Percentiles rank a stretch among this genome's conserved stretches.
Conservation (phyloP, 441 rosid genomes). For the Populus trichocarpa region DNA sequence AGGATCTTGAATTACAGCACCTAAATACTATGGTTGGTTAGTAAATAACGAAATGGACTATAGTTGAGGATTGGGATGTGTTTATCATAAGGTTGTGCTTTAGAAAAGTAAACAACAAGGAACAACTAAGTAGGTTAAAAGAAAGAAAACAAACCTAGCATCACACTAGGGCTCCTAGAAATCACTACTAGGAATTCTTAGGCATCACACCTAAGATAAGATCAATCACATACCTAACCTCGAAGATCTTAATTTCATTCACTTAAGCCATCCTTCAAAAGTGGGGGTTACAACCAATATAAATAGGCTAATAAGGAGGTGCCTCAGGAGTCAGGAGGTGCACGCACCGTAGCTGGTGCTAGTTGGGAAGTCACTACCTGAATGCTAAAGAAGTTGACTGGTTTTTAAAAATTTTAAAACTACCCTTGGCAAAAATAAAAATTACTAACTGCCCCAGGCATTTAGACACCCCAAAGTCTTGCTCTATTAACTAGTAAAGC, state of each 20-base stretch:
- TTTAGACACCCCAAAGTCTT: background rate
- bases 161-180: no score
- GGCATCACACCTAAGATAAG: background rate
- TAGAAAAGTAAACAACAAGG: background rate
- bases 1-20: background rate
- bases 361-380: background rate
- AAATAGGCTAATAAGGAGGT: no score
- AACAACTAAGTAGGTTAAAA: background rate
- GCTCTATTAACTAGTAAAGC: background rate
- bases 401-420: background rate
- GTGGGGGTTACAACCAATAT: no score
- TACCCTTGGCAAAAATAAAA: background rate
- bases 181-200: no score
- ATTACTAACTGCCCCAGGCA: background rate
- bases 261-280: background rate
- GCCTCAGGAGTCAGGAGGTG: background rate
- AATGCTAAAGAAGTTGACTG: background rate
- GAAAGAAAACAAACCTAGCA: background rate
- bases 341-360: background rate
- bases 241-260: background rate
- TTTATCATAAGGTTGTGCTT: background rate
- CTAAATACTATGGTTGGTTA: background rate
- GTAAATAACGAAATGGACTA: no score
- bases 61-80: background rate
- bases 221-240: background rate